Percentiles rank a stretch among this genome's conserved stretches.
Conservation (phyloP, 768 basidiomycete species). For the Pisolithus marmoratus region DNA sequence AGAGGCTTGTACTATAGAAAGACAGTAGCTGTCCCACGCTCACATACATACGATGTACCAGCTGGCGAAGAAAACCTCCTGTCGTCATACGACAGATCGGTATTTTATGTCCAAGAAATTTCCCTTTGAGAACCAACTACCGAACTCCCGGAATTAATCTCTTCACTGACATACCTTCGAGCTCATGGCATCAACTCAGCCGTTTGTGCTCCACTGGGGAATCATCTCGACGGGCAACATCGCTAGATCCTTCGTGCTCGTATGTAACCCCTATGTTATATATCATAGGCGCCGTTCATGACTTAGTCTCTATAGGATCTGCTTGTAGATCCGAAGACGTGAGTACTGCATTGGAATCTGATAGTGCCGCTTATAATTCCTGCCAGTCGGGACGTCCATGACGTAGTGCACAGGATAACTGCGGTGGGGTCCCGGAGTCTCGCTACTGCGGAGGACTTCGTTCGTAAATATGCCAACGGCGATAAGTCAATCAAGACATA, state of each 20-base stretch:
- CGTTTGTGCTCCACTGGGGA: constrained; percentile 66
- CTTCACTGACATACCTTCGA: background rate
- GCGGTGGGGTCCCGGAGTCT: constrained; percentile 76
- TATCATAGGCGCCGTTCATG: background rate
- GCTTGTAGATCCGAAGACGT: constrained; percentile 71
- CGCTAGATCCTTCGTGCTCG: constrained; percentile 62
- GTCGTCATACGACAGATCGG: too few relatives aligned
- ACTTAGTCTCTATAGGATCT: constrained; percentile 47
- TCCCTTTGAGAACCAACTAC: background rate
- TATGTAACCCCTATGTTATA: constrained; percentile 20
- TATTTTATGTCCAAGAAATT: background rate
- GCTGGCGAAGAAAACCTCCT: too few relatives aligned
- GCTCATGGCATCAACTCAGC: constrained; percentile 21
- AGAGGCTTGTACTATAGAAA: background rate
- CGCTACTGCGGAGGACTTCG: constrained; percentile 66
- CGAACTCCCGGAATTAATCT: background rate
- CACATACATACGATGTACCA: too few relatives aligned
- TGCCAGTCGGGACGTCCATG: constrained; percentile 57
- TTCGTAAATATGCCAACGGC: constrained; percentile 45
- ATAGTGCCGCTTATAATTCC: background rate
- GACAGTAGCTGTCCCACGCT: too few relatives aligned
- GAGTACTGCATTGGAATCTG: constrained; percentile 13
- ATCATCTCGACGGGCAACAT: constrained; percentile 82
- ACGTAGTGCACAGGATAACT: constrained; percentile 60
- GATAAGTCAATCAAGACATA: constrained; percentile 57